Evolutionary conservation across 225 moss, liverwort and hornwort species (phyloP), one percentile per base, ranked within the genome.

Genomic region (Pseudoscleropodium purum): DNA sequence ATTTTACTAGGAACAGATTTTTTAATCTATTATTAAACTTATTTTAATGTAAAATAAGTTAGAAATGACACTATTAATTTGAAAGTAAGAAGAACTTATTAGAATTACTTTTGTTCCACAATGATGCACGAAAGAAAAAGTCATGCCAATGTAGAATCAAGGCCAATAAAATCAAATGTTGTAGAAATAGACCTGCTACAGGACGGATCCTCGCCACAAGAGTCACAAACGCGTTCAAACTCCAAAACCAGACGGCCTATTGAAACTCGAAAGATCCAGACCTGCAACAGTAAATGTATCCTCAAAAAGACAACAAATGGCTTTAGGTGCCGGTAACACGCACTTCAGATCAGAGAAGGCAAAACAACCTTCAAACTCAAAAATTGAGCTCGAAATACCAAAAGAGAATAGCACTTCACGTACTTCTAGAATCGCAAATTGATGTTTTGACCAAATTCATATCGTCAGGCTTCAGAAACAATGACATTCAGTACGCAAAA

Each of bases 191-290:
- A 96, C 94, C 97, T 96, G 95, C 99, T 97, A 91, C 97, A 99
- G 7, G 88, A 84, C 21, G 96, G 96, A 90, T 99, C 99, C 89
- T 96, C 96, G 41, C 96, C 97, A 84, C 96, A 94, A 86, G 91
- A 90, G 87, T 99, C 97, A 90, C 99, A 99, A 72, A 94, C 86
- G 61, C 93, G 93, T 91, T 99, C 97, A 88, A 97, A 95, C 80
- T 99, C 99, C 86, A 93, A 94, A 20, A 92, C 92, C 84, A 95
- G 82, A 68, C 90, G 93, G 47, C 96, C 95, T 15, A 97, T 57
- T 45, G 94, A 94, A 77, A 91, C 49, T 84, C 76, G 92, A 88
- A 92, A 99, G 60, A 99, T 96, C 97, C 97, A 99, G 23, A 97
- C 97, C 95, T 96, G 93, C 91, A 90, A 82, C 17, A 67, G 37